phyloP scores from a whole-genome alignment of 805 yeast genomes.

The Wickerhamomyces mucosus region DNA sequence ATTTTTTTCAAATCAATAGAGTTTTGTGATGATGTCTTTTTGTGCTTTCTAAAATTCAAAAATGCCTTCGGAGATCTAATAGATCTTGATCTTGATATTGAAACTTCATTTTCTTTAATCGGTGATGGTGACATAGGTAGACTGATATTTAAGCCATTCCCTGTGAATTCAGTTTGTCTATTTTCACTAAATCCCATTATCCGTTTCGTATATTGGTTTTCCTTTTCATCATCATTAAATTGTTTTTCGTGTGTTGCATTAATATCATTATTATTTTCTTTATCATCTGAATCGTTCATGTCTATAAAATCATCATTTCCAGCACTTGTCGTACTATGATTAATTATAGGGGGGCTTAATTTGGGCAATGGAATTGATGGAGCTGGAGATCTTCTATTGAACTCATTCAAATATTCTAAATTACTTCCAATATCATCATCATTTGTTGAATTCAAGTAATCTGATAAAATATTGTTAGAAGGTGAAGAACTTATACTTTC shows the following conservation, averaged over 20 bases:
- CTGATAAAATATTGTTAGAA: constrained; percentile 16
- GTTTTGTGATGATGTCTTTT: constrained; percentile 17
- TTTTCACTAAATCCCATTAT: constrained; percentile 12
- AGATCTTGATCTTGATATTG: constrained; percentile 10
- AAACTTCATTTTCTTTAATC: constrained; percentile 3
- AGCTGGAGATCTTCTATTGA: constrained; percentile 15
- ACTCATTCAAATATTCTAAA: too few species aligned
- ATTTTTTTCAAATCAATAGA: constrained; percentile 16
- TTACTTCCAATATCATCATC: too few species aligned
- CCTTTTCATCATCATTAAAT: too few species aligned
- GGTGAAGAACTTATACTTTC: constrained; percentile 16
- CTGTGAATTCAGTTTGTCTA: constrained; percentile 13
- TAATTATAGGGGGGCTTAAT: constrained; percentile 8
- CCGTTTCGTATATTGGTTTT: constrained; percentile 5
- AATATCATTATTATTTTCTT: too few species aligned
- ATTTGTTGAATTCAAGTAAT: constrained; percentile 16
- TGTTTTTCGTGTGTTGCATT: too few species aligned
- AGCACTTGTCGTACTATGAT: constrained; percentile 7
- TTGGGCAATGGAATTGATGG: constrained; percentile 12
- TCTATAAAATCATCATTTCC: constrained; percentile 15
- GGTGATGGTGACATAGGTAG: constrained; percentile 11
- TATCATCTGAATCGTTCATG: constrained; percentile 12
- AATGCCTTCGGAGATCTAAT: constrained; percentile 21
- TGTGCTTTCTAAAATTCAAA: constrained; percentile 17
- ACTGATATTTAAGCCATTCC: constrained; percentile 15